Conservation (phyloP, 129 eudicot genomes). For the Deinandra increscens region DNA sequence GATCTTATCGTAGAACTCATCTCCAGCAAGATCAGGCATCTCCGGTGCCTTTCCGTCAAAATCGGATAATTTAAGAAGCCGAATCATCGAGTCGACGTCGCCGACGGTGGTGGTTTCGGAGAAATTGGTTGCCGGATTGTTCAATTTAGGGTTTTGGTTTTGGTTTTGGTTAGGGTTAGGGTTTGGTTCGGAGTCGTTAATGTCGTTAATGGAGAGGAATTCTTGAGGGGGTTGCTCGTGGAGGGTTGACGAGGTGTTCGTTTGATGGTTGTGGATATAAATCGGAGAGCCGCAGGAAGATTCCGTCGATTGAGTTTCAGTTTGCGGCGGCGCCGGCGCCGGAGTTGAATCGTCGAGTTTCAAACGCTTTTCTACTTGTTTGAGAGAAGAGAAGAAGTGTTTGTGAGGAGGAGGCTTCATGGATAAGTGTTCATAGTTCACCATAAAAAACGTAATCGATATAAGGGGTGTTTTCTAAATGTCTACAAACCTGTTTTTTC, state of each 20-base stretch:
- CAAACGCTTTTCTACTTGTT: conserved; percentile 63
- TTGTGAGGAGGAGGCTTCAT: conserved; percentile 32
- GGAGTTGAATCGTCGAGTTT: conserved; percentile 43
- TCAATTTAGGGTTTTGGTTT: conserved; percentile 27
- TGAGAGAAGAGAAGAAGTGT: conserved; percentile 72
- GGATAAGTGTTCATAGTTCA: too few relatives aligned
- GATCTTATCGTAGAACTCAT: conserved; percentile 62
- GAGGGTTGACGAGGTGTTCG: conserved; percentile 34
- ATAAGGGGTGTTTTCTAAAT: too few relatives aligned
- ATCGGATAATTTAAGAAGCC: conserved; percentile 53
- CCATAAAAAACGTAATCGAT: too few relatives aligned
- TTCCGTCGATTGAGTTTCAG: conserved; percentile 31
- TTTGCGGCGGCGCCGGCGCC: conserved; percentile 12
- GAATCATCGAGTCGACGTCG: conserved; percentile 48
- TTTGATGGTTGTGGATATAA: conserved; percentile 45
- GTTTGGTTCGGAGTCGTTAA: conserved; percentile 35
- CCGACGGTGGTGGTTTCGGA: conserved; percentile 25
- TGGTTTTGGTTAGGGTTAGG: too few relatives aligned
- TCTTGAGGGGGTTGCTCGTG: conserved; percentile 54
- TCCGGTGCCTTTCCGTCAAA: conserved; percentile 25
- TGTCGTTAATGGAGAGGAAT: conserved; percentile 44
- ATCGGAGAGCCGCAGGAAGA: conserved; percentile 51
- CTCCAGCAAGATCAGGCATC: conserved; percentile 34
- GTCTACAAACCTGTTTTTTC: too few relatives aligned
- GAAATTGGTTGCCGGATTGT: neutral